Percentiles rank a stretch among this genome's conserved stretches.
Evolutionary conservation across 1,284 basidiomycete species (phyloP).

Genomic region (Irpex sp.): DNA sequence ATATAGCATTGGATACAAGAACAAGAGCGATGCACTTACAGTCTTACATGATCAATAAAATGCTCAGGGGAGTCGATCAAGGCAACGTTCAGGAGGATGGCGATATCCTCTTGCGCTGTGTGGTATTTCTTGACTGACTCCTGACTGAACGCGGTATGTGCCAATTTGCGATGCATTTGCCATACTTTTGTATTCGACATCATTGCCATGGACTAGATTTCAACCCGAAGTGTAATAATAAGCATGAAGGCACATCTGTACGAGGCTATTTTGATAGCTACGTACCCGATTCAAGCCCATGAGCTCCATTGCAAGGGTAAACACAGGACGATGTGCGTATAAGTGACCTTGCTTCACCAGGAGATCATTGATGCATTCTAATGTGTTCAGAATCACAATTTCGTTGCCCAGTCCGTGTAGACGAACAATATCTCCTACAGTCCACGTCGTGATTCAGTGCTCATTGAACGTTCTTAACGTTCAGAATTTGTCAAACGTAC

Average conservation of each 20-base stretch:
- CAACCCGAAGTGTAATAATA: neutral
- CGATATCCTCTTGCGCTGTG: constrained; percentile 23
- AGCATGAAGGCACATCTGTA: neutral
- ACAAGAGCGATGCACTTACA: constrained; percentile 13
- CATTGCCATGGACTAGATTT: constrained; percentile 16
- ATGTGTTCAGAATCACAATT: constrained; percentile 30
- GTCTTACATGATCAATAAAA: constrained; percentile 17
- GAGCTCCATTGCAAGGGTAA: constrained; percentile 33
- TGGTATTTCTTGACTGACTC: constrained; percentile 26
- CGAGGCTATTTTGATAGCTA: neutral
- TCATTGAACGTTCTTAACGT: neutral
- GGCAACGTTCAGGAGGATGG: constrained; percentile 15
- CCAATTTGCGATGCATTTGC: constrained; percentile 24
- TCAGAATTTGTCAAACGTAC: neutral
- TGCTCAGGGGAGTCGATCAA: constrained; percentile 14
- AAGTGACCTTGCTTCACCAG: constrained; percentile 28
- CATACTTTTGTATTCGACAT: constrained; percentile 20
- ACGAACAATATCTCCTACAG: constrained; percentile 24
- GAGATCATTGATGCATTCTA: constrained; percentile 28
- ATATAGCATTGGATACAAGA: neutral
- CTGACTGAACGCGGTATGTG: constrained; percentile 22
- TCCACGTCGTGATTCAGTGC: neutral
- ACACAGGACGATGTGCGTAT: constrained; percentile 33
- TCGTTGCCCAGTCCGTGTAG: constrained; percentile 24
- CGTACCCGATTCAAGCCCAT: constrained; percentile 28